phyloP scores from a whole-genome alignment of 306 rosid genomes.

The Delonix regia region DNA sequence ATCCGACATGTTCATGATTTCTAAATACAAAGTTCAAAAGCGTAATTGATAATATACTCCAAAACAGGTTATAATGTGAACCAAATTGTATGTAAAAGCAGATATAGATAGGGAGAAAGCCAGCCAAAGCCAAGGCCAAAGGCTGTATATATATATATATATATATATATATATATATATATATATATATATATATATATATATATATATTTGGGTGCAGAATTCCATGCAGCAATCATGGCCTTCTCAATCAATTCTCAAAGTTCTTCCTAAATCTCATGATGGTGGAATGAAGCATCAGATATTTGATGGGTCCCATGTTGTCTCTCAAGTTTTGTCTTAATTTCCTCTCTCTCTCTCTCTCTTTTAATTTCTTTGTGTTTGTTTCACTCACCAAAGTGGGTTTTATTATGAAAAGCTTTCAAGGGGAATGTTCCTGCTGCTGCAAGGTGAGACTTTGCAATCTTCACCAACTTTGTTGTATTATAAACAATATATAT shows the following conservation, averaged over 20 bases:
- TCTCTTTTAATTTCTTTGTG: too few relatives aligned
- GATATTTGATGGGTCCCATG: conserved; percentile 68
- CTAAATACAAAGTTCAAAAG: conserved; percentile 49
- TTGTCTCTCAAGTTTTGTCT: conserved; percentile 40
- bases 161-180: not conserved
- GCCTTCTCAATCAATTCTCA: conserved; percentile 52
- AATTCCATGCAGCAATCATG: conserved; percentile 90
- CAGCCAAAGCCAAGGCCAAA: not conserved
- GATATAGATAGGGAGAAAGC: not conserved
- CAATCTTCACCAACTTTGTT: not conserved
- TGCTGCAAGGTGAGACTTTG: not conserved
- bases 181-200: not conserved
- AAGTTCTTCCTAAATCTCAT: conserved; percentile 62
- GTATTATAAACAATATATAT: too few relatives aligned
- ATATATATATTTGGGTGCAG: conserved; percentile 41
- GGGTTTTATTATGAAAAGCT: not conserved
- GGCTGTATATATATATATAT: not conserved
- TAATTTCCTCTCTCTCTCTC: not conserved
- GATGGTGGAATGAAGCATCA: conserved; percentile 70
- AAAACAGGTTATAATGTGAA: conserved; percentile 42
- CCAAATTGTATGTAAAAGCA: conserved; percentile 36
- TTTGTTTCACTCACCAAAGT: not conserved
- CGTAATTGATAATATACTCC: conserved; percentile 43
- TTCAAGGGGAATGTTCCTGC: not conserved
- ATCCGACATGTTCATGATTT: conserved; percentile 57